Conservation (phyloP, 1,139 yeast species). For the Sugiyamaella pinicola region DNA sequence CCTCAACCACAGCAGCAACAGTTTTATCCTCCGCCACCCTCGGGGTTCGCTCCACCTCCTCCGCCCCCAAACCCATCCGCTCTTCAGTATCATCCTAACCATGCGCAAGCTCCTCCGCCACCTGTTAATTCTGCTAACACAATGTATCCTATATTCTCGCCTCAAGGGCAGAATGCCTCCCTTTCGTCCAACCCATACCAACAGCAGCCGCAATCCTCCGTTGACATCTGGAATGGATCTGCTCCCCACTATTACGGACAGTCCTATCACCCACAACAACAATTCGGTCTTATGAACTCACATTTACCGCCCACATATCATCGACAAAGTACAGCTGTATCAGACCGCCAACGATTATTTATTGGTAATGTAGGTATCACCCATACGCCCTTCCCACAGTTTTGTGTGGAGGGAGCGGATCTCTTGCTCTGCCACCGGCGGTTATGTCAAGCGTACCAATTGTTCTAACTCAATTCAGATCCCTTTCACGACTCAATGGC, state of each 20-base stretch:
- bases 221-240: slow-evolving; percentile 8
- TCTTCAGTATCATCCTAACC: slow-evolving; percentile 11
- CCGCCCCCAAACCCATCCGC: slow-evolving; percentile 3
- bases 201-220: slow-evolving; percentile 10
- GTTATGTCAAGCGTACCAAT: too few species aligned
- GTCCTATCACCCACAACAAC: slow-evolving; percentile 15
- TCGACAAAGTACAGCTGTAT: slow-evolving; percentile 15
- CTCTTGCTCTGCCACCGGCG: too few species aligned
- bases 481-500: slow-evolving; percentile 61
- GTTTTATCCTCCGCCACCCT: slow-evolving; percentile 10
- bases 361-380: slow-evolving; percentile 30
- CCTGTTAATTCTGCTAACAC: slow-evolving; percentile 20
- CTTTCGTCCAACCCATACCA: slow-evolving; percentile 8
- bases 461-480: slow-evolving; percentile 43
- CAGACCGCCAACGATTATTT: slow-evolving; percentile 29
- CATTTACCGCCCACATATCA: not conserved
- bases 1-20: slow-evolving; percentile 3
- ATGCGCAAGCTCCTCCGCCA: slow-evolving; percentile 19
- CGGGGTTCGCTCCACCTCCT: slow-evolving; percentile 9
- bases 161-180: slow-evolving; percentile 7
- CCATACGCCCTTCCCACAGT: not conserved
- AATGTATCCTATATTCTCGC: slow-evolving; percentile 10
- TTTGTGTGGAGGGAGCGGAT: too few species aligned
- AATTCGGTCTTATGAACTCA: slow-evolving; percentile 3
- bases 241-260: slow-evolving; percentile 15